Evolutionary conservation across 129 eudicot genomes (phyloP), one percentile per base, ranked within the genome.

Genomic region (Mikania micrantha): DNA sequence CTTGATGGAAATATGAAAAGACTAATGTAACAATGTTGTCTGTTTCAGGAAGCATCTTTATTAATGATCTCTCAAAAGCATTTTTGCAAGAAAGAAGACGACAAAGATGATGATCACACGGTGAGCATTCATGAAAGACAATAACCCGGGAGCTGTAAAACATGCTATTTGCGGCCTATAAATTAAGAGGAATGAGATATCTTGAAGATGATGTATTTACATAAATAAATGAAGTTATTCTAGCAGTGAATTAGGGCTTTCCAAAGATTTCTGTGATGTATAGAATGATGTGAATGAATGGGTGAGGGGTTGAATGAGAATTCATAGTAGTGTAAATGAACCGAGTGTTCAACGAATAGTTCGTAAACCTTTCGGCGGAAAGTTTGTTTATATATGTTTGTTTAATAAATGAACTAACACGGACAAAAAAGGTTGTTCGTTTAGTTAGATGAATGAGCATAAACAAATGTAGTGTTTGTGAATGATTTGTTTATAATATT

Each of bases 21-120:
- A 67, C 57, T 62, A 64, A 71, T 48, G 44, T 67, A 48, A 35
- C 36, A 42, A 28, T 73, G 40, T 13, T 62, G 20, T 36, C 40
- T 38, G 27, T 77, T 81, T 63, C 78, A 87, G 95, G 82, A 60
- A 69, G 82, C 90, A 36, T 74, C 95, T 8, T 53, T 87, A 63
- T 49, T 87, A 64, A 60, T 87, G 84, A 71, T 87, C 35, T 82
- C 95, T 44, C 90, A 87, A 57, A 77, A 45, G 41, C 68, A 60
- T 25, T 52, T 47, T 66, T 67, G 70, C 81, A 66, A 78, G 77
- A 76, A 49, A 11, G 77, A 44, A 56, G 77, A 66, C 10, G 53
- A 17, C 25, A 57, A 20, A 13, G 66, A 44, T 9, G 16, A 24
- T 4, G 58, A 20, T 1, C 7, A 27, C 8, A 25, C 15, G 45